A percentile compares a stretch with the other conserved stretches of the same genome.
Conservation (phyloP, 257 asterid genomes). For the Asclepias syriaca region DNA sequence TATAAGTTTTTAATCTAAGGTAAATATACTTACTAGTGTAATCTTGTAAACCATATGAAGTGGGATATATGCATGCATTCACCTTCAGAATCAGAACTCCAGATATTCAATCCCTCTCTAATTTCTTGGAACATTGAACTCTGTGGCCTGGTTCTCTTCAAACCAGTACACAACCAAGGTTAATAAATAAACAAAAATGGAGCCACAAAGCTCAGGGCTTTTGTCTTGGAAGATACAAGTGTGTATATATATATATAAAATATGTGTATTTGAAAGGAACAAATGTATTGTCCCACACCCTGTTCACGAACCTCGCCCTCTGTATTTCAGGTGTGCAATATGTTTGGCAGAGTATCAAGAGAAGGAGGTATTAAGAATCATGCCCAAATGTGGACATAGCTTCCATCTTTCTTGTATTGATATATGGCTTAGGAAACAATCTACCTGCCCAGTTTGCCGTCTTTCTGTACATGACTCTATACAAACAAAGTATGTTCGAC, state of each 20-base stretch:
- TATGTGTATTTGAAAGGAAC: conserved; percentile 8
- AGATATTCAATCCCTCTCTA: background rate
- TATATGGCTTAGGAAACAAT: conserved; percentile 74
- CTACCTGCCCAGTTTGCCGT: conserved; percentile 90
- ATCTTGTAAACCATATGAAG: too few species aligned
- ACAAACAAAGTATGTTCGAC: conserved; percentile 33
- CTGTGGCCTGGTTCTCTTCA: background rate
- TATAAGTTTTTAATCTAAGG: too few species aligned
- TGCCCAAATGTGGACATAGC: conserved; percentile 88
- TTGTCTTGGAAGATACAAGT: background rate
- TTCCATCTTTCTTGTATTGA: conserved; percentile 83
- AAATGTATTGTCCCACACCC: too few species aligned
- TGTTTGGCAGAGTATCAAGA: conserved; percentile 80
- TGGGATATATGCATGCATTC: background rate
- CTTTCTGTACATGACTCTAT: conserved; percentile 52
- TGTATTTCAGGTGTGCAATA: conserved; percentile 58
- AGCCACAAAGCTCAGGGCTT: background rate
- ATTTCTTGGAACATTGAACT: background rate
- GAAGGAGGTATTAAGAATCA: conserved; percentile 65
- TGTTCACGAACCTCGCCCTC: background rate
- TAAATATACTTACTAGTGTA: too few species aligned
- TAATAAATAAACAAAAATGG: background rate
- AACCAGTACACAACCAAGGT: background rate
- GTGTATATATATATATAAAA: background rate
- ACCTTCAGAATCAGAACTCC: background rate